Base-by-base conservation (phyloP, 2,329 filamentous ascomycete genomes). In the Akanthomyces dipterigenus region DNA sequence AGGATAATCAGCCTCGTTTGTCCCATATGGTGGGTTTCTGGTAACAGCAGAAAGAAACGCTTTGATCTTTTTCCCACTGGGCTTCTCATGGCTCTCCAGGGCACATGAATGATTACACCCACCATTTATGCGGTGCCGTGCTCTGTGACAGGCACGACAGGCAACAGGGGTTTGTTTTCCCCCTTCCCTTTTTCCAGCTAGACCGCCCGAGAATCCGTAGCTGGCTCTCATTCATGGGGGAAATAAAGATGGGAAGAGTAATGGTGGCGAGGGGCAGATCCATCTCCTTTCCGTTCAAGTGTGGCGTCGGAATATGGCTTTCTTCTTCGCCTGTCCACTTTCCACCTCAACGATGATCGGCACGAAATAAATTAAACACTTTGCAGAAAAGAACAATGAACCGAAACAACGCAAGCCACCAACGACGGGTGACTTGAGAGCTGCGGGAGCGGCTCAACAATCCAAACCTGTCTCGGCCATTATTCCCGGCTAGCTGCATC, bases 401-500 rank as follows among this genome's bases (percentile, higher is more conserved):
- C n/a, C n/a, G 8, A 36, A 46, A 22, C 9, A 16, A 12, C 22
- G 51, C 51, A 54, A 42, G 51, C 36, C 34, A 42, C 36, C 36
- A 24, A 51, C 11, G 38, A 5, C 2, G 38, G 31, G 49, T 14
- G 31, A 38, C n/a, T 34, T 34, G 31, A 9, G 24, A 18, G 34
- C 9, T 31, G 9, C 24, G 26, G 26, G 46, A n/a, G 46, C 24
- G 46, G 24, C 46, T 18, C 24, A 40, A 51, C 14, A 42, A 26
- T 12, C 2, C 18, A 22, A 26, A 31, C 20, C 8, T 26, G 28
- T 20, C 6, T 53, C 50, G n/a, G 24, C 12, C 14, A 28, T 55
- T 55, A 55, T 55, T 55, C 40, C 53, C 40, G 53, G 53, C 40
- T 55, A 40, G 53, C 53, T 55, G 53, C 36, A n/a, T 55, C 51